phyloP scores from a whole-genome alignment of 108 stramenopile species.

The Cyclotella baltica region DNA sequence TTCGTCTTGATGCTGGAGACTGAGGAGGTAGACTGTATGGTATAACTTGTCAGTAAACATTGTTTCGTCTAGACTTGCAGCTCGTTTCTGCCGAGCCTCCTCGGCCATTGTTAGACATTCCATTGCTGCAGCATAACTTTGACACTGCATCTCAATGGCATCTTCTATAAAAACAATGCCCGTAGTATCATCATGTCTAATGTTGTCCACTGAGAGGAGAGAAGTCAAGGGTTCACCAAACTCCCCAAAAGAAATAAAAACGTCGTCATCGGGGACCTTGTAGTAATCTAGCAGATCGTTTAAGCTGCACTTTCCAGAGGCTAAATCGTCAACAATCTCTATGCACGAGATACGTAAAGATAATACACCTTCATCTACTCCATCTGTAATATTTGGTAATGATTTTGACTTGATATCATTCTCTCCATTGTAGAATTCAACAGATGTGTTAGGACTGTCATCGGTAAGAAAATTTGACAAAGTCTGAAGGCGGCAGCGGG shows the following conservation, averaged over 20 bases:
- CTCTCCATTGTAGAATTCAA: constrained; percentile 13
- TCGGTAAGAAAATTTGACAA: not conserved
- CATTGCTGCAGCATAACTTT: constrained; percentile 8
- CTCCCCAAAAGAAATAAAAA: not conserved
- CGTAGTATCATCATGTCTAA: constrained; percentile 16
- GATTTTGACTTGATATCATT: not conserved
- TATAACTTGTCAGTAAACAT: constrained; percentile 17
- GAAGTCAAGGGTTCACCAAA: not conserved
- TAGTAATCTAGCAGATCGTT: constrained; percentile 7
- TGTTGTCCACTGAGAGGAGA: not conserved
- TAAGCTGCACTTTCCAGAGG: constrained; percentile 11
- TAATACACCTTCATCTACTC: not conserved
- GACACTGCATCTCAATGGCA: constrained; percentile 23
- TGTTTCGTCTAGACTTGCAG: not conserved
- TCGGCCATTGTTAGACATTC: constrained; percentile 24
- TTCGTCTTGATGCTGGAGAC: constrained; percentile 7
- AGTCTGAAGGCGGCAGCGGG: not conserved
- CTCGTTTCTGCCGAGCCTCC: constrained; percentile 6
- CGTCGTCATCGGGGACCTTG: constrained; percentile 14
- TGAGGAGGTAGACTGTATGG: constrained; percentile 25
- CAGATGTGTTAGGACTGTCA: constrained; percentile 2
- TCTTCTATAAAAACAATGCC: constrained; percentile 19
- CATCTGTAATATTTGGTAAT: not conserved
- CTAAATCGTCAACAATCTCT: constrained; percentile 29
- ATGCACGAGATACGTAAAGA: constrained; percentile 17